Conservation (phyloP, 2,329 filamentous ascomycete genomes). For the Myriangium duriaei region DNA sequence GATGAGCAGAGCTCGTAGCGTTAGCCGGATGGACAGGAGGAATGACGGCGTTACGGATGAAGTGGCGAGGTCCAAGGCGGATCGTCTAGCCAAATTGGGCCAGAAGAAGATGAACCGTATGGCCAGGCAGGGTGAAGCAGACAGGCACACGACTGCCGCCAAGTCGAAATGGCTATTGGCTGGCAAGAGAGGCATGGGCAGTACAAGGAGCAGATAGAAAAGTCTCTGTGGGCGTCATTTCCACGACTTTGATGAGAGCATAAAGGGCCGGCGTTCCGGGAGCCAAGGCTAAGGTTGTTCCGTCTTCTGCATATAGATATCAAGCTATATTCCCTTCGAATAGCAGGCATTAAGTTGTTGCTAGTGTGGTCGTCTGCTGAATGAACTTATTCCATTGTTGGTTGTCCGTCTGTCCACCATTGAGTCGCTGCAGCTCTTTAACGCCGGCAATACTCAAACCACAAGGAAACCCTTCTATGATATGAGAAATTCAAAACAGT, state of each 20-base stretch:
- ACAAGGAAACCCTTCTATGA: no score
- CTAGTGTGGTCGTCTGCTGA: no score
- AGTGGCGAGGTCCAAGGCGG: constrained; percentile 59
- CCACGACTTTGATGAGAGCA: not conserved
- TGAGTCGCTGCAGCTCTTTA: no score
- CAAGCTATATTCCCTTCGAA: no score
- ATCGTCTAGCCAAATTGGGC: constrained; percentile 72
- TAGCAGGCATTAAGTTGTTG: no score
- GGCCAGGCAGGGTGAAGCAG: constrained; percentile 91
- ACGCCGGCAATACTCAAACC: no score
- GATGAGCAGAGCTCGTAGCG: constrained; percentile 57
- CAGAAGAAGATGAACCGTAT: constrained; percentile 99
- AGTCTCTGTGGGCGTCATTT: not conserved
- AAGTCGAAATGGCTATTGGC: constrained; percentile 84
- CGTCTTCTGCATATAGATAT: not conserved
- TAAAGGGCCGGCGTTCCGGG: not conserved
- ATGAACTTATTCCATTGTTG: no score
- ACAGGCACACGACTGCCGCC: constrained; percentile 73
- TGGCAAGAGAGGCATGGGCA: constrained; percentile 90
- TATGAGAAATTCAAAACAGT: no score
- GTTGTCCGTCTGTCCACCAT: no score
- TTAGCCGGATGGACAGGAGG: constrained; percentile 53
- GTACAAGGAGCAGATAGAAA: constrained; percentile 48
- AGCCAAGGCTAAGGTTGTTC: not conserved
- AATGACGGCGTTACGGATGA: constrained; percentile 66